These are phyloP conservation scores for Keithomyces neogunnii DNA, from an alignment of 2,329 filamentous ascomycete genomes.

Conservation along the genomic window DNA sequence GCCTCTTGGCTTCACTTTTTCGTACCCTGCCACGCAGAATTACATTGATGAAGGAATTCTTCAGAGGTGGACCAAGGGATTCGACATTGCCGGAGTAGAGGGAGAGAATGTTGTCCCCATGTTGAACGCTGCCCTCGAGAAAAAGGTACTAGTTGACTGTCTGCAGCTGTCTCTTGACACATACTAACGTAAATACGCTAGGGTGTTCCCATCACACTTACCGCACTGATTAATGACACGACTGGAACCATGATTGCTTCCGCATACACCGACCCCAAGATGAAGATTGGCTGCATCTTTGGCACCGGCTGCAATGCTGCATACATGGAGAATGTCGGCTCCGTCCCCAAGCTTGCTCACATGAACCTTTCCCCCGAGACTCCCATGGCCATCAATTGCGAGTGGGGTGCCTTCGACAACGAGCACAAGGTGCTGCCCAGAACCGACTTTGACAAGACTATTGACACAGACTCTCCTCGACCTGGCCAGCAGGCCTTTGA, in stretches of 20 bases:
- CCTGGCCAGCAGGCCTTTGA: conserved; percentile 94
- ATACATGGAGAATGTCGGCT: conserved; percentile 91
- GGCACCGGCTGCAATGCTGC: conserved; percentile 97
- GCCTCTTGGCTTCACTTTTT: conserved; percentile 91
- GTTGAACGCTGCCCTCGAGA: conserved; percentile 69
- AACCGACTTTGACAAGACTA: conserved; percentile 76
- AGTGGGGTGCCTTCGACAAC: conserved; percentile 96
- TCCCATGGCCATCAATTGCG: conserved; percentile 94
- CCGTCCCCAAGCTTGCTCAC: conserved; percentile 87
- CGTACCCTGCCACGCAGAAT: conserved; percentile 86
- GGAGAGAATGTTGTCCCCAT: conserved; percentile 84
- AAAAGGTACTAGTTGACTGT: conserved; percentile 25
- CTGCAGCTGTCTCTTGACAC: not conserved
- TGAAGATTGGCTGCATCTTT: conserved; percentile 97
- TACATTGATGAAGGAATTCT: conserved; percentile 89
- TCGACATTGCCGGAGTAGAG: conserved; percentile 88
- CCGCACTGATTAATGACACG: conserved; percentile 93
- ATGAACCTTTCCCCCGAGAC: conserved; percentile 77
- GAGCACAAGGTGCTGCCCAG: conserved; percentile 80
- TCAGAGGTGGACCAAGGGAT: conserved; percentile 96
- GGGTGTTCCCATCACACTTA: conserved; percentile 86
- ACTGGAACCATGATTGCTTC: conserved; percentile 95
- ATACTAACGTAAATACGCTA: conserved; percentile 21
- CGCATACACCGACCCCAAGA: conserved; percentile 85
- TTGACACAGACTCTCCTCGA: conserved; percentile 85